Percentiles rank a stretch among this genome's conserved stretches.
These are phyloP conservation scores for Colletotrichum coccodes DNA, from an alignment of 2,329 filamentous ascomycete species.

Conservation along the genomic window DNA sequence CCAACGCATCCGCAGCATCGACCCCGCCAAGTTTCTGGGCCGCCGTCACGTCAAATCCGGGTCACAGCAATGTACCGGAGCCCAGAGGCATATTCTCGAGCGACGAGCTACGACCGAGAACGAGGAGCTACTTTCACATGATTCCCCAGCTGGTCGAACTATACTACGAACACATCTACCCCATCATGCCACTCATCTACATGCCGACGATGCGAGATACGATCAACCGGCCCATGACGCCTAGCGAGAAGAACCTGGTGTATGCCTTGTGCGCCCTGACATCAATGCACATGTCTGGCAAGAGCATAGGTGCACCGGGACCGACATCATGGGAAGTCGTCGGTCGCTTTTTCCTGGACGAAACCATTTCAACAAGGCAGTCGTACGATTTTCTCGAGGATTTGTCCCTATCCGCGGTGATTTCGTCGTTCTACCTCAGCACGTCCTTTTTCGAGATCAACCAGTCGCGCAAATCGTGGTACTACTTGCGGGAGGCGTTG, in stretches of 20 bases:
- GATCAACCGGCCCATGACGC: constrained; percentile 51
- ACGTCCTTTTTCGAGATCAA: constrained; percentile 71
- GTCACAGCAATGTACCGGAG: constrained; percentile 42
- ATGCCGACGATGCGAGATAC: constrained; percentile 64
- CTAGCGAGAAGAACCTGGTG: constrained; percentile 54
- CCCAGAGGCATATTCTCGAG: constrained; percentile 50
- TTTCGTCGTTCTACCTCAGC: constrained; percentile 71
- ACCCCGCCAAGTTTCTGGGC: constrained; percentile 42
- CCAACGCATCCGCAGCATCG: constrained; percentile 37
- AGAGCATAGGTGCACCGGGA: constrained; percentile 49
- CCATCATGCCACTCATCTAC: constrained; percentile 71
- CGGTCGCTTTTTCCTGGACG: constrained; percentile 66
- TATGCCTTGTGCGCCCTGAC: constrained; percentile 69
- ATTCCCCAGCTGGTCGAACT: constrained; percentile 68
- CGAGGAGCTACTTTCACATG: constrained; percentile 55
- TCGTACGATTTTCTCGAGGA: constrained; percentile 67
- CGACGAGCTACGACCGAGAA: constrained; percentile 53
- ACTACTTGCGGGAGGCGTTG: constrained; percentile 69
- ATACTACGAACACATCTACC: constrained; percentile 71
- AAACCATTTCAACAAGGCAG: constrained; percentile 65
- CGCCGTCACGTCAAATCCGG: constrained; percentile 40
- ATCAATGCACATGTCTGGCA: constrained; percentile 59
- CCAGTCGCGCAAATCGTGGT: constrained; percentile 70
- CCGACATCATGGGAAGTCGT: constrained; percentile 57
- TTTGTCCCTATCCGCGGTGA: constrained; percentile 63